Conservation (phyloP, 768 basidiomycete genomes). For the Trametes elegans region DNA sequence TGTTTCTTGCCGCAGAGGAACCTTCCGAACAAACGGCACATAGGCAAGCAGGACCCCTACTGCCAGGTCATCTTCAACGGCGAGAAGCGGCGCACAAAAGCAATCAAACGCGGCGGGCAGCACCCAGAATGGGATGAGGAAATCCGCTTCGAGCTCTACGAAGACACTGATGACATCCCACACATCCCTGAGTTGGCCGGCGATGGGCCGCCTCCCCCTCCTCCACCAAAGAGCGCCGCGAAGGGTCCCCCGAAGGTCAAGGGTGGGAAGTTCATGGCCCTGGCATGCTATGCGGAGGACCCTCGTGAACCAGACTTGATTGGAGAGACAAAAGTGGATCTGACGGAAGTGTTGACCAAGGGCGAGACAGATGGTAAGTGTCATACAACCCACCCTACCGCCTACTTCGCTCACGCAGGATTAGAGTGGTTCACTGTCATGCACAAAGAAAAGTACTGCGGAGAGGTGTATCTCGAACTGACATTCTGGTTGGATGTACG, state of each 20-base stretch:
- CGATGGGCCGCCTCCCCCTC: conserved; percentile 53
- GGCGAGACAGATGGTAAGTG: conserved; percentile 93
- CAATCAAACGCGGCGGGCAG: conserved; percentile 96
- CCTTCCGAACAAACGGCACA: conserved; percentile 87
- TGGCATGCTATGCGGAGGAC: conserved; percentile 95
- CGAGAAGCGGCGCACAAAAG: conserved; percentile 84
- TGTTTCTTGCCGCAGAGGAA: conserved; percentile 55
- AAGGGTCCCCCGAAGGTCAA: conserved; percentile 48
- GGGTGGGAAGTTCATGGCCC: conserved; percentile 70
- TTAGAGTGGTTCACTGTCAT: conserved; percentile 92
- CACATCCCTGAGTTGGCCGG: conserved; percentile 35
- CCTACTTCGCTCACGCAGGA: conserved; percentile 13
- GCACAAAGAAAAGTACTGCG: conserved; percentile 90
- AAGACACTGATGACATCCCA: conserved; percentile 51
- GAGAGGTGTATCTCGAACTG: conserved; percentile 93
- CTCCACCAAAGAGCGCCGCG: conserved; percentile 61
- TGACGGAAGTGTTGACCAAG: conserved; percentile 87
- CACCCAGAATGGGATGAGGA: conserved; percentile 99
- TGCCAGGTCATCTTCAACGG: conserved; percentile 77
- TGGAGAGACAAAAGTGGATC: conserved; percentile 85
- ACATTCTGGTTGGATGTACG: conserved; percentile 95
- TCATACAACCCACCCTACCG: not conserved
- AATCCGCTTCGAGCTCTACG: conserved; percentile 85
- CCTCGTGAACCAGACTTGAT: conserved; percentile 93
- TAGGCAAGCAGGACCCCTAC: conserved; percentile 97